Conservation (phyloP, 306 rosid species). For the Hippophae tibetana region DNA sequence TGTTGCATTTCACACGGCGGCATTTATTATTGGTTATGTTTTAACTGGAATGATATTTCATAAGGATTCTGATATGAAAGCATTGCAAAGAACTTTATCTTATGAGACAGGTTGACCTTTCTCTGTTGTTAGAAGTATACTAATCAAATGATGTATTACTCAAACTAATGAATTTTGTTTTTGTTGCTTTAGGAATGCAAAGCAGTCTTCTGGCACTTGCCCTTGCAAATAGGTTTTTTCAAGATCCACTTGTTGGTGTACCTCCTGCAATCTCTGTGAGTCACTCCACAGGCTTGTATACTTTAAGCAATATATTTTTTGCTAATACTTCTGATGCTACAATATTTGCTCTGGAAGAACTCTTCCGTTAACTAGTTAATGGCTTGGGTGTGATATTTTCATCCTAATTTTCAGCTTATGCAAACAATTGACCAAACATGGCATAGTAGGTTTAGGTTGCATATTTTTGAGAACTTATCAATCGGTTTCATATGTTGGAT, state of each 20-base stretch:
- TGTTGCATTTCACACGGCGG: constrained; percentile 57
- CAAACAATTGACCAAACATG: neutral
- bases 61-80: constrained; percentile 46
- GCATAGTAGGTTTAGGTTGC: too few relatives aligned
- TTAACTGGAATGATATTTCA: constrained; percentile 59
- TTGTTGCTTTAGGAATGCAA: constrained; percentile 71
- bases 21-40: constrained; percentile 65
- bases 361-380: neutral
- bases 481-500: too few relatives aligned
- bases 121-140: constrained; percentile 5
- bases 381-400: neutral
- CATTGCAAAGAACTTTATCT: constrained; percentile 82
- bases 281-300: constrained; percentile 8
- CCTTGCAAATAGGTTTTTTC: constrained; percentile 77
- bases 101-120: constrained; percentile 69
- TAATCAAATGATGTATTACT: constrained; percentile 7
- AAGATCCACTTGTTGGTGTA: constrained; percentile 71
- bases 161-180: constrained; percentile 3
- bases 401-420: neutral
- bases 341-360: neutral
- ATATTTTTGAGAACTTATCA: too few relatives aligned
- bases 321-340: neutral
- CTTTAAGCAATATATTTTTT: neutral
- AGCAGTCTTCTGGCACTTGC: constrained; percentile 98
- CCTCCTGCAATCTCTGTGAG: constrained; percentile 96